Base-by-base conservation (phyloP, 768 basidiomycete species). In the Boletus eberwhitei region DNA sequence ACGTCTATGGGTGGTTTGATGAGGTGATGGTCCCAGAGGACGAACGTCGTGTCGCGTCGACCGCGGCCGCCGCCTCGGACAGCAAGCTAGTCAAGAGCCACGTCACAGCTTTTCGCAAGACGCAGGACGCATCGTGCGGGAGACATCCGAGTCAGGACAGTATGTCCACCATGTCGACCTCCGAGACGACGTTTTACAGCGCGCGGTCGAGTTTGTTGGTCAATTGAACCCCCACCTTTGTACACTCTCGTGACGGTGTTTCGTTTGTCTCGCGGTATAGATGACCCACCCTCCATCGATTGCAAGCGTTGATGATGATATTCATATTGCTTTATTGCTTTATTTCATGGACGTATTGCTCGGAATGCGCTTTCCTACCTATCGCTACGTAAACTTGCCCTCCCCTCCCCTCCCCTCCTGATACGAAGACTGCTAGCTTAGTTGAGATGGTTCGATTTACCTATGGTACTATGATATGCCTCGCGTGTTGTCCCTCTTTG, bases 1-100 rank as follows among this genome's bases (percentile, higher is more conserved):
- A 70, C 19, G 58, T 59, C 9, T 70, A 60, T 22, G 69, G 66
- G 43, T 71, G 69, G 69, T 70, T 71, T 13, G 69, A 65, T 7
- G 42, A 61, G 3, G 64, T 64, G 19, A 32, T 4, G 7, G 5
- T 58, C 3, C 24, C 43, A 0, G 60, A 54, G 22, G 42, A 50
- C 11, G 37, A 50, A 1, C 9, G 21, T 2, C 19, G 37, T 4
- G 12, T 35, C 5, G 22, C 47, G 8, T 40, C 58, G 14, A 32
- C 46, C 22, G n/a, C 13, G 16, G 4, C 36, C 14, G 11, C 13
- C 7, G 4, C 21, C 32, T 19, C 49, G 5, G 53, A 50, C 4
- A 0, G n/a, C 39, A 56, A 39, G 36, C 9, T 19, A 1, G 8
- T 46, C 41, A 64, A 58, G 52, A 67, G 8, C 22, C 58, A 59